Base-by-base conservation (phyloP, 108 stramenopile genomes). In the Mediolabrus comicus region DNA sequence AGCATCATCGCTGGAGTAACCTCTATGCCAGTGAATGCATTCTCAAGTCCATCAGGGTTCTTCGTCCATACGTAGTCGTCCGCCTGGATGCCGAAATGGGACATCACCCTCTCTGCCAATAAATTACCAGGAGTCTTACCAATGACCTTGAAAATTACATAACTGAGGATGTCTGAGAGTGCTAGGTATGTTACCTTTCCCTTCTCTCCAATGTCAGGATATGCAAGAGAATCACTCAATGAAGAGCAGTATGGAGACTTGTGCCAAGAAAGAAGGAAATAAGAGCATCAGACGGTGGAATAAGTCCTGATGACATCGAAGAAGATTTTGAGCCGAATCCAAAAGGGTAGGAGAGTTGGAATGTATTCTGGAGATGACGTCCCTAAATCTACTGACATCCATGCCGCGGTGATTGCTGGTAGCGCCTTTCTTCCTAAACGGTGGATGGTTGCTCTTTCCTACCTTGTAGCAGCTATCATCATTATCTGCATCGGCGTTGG, bases 271-370 rank as follows among this genome's bases (percentile, higher is more conserved):
- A n/a, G n/a, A n/a, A n/a, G n/a, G n/a, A n/a, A n/a, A n/a, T n/a
- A n/a, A n/a, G n/a, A n/a, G n/a, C n/a, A n/a, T n/a, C n/a, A n/a
- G n/a, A n/a, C n/a, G n/a, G n/a, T n/a, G n/a, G n/a, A n/a, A n/a
- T n/a, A 38, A 70, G 38, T 0, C 69, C 54, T 6, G 69, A 70
- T 25, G 69, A 14, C 69, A 70, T 70, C 38, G 69, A n/a, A n/a
- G n/a, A n/a, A n/a, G n/a, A n/a, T n/a, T n/a, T n/a, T n/a, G n/a
- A n/a, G n/a, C n/a, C n/a, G n/a, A n/a, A n/a, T n/a, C n/a, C n/a
- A n/a, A n/a, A n/a, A n/a, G n/a, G n/a, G n/a, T n/a, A n/a, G n/a
- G n/a, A n/a, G n/a, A n/a, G n/a, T n/a, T n/a, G n/a, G n/a, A n/a
- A n/a, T n/a, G n/a, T n/a, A n/a, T n/a, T n/a, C n/a, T n/a, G n/a